Base-by-base conservation (phyloP, 768 basidiomycete species). In the Boletus insuetus region DNA sequence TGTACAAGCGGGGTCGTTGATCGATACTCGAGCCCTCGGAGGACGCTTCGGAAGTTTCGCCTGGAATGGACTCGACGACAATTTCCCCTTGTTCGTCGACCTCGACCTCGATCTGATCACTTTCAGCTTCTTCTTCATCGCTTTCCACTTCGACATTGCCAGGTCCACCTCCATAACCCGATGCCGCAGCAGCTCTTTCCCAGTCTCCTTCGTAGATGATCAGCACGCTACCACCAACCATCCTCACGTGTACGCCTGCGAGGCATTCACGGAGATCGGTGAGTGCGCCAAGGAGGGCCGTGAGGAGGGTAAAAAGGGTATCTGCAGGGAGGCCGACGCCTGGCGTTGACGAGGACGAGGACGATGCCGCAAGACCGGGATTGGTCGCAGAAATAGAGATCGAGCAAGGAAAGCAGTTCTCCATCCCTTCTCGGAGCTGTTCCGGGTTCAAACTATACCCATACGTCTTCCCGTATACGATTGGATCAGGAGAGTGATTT, bases 211-310 rank as follows among this genome's bases (percentile, higher is more conserved):
- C 88, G 63, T 97, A 96, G 20, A 95, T 70, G 39, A 98, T 76
- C 51, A 99, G 74, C 44, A 97, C 68, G 62, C 90, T 94, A 24
- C 79, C 82, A 8, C 91, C 94, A 10, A 92, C 82, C 77, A 98
- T 90, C 24, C 91, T 82, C 59, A 94, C 67, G 59, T 96, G 84
- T 7, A 86, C 69, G 3, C 68, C 59, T 1, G 77, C 64, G 43
- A 92, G 69, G 1, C 79, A 76, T 1, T 70, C 67, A 12, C 74
- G 74, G 43, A 93, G 79, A 38, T 80, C 77, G 13, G 72, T 67
- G 43, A 86, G 70, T 40, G 85, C 81, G 8, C 73, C 69, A 1
- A 80, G 75, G 22, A 95, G 71, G 9, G 73, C 74, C 1, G 73
- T 64, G 6, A 95, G 75, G 51, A 94, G 77, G 0, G 80, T 78